Conservation (phyloP, 257 asterid genomes). For the Vinca minor region DNA sequence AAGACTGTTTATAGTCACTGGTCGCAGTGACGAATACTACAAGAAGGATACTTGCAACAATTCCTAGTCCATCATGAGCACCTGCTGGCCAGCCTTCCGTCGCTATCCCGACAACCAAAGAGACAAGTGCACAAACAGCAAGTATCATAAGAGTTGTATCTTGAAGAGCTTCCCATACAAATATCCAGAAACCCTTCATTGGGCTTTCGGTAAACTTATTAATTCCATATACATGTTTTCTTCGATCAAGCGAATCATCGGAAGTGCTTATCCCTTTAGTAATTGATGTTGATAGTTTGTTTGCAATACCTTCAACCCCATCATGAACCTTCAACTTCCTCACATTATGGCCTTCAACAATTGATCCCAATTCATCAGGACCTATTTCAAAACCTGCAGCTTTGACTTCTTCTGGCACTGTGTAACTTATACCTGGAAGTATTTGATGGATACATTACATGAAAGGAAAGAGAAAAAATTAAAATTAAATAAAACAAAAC, state of each 20-base stretch:
- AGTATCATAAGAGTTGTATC: slow-evolving; percentile 94
- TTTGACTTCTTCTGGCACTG: slow-evolving; percentile 58
- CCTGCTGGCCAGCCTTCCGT: slow-evolving; percentile 95
- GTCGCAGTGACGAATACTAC: slow-evolving; percentile 88
- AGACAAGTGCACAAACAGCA: slow-evolving; percentile 68
- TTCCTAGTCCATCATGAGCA: slow-evolving; percentile 90
- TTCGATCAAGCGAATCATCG: slow-evolving; percentile 38
- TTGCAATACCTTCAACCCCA: slow-evolving; percentile 57
- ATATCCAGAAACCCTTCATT: slow-evolving; percentile 70
- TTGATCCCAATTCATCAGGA: slow-evolving; percentile 68
- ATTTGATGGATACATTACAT: slow-evolving; percentile 16
- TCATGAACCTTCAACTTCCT: slow-evolving; percentile 66
- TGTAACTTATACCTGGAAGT: slow-evolving; percentile 58
- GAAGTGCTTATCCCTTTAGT: slow-evolving; percentile 45
- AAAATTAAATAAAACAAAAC: too few relatives aligned
- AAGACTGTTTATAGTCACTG: slow-evolving; percentile 72
- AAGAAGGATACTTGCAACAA: slow-evolving; percentile 77
- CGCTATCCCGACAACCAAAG: slow-evolving; percentile 69
- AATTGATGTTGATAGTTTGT: slow-evolving; percentile 51
- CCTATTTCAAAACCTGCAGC: slow-evolving; percentile 62
- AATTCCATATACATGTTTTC: slow-evolving; percentile 56
- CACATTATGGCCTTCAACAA: slow-evolving; percentile 62
- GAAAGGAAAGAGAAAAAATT: slow-evolving; percentile 5
- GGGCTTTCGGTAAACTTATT: slow-evolving; percentile 79
- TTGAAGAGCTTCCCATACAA: slow-evolving; percentile 91